Evolutionary conservation across 1,139 yeast genomes (phyloP).

Genomic region (Protomyces gravidus): DNA sequence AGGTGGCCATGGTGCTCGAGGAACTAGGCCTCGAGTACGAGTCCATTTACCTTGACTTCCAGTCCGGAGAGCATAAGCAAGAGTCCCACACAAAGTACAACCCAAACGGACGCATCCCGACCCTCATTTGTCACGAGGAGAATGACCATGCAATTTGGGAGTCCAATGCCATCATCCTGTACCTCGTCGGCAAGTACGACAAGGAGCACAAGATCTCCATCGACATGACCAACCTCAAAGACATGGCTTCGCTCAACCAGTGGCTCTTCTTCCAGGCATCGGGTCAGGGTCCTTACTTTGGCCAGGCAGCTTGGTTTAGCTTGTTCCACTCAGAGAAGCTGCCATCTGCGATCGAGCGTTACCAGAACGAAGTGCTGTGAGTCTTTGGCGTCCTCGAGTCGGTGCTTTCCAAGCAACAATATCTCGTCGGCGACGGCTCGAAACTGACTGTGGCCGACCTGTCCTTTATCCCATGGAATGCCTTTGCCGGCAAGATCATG

Average conservation of each 20-base stretch:
- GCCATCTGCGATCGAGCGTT: conserved; percentile 84
- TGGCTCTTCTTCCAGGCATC: conserved; percentile 58
- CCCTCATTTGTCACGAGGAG: conserved; percentile 26
- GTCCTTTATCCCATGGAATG: conserved; percentile 30
- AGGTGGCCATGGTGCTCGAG: conserved; percentile 81
- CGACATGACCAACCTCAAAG: conserved; percentile 64
- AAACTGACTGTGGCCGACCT: conserved; percentile 29
- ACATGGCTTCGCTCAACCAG: conserved; percentile 68
- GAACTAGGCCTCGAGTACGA: conserved; percentile 72
- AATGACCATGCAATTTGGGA: conserved; percentile 30
- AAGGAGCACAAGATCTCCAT: conserved; percentile 70
- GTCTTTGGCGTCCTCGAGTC: conserved; percentile 92
- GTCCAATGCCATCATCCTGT: conserved; percentile 30
- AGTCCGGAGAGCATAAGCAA: conserved; percentile 20
- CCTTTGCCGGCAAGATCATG: conserved; percentile 10
- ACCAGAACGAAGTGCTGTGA: conserved; percentile 87
- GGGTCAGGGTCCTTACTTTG: conserved; percentile 79
- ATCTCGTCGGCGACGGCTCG: conserved; percentile 42
- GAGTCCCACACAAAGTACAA: conserved; percentile 25
- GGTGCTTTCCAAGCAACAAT: conserved; percentile 91
- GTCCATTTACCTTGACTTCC: conserved; percentile 78
- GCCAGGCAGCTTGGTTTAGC: conserved; percentile 90
- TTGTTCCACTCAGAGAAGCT: conserved; percentile 85
- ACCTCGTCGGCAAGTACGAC: conserved; percentile 62
- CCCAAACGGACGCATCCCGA: conserved; percentile 30